Percentiles rank a stretch among this genome's conserved stretches.
Conservation (phyloP, 805 yeast species). For the Barnettozyma vustinii region DNA sequence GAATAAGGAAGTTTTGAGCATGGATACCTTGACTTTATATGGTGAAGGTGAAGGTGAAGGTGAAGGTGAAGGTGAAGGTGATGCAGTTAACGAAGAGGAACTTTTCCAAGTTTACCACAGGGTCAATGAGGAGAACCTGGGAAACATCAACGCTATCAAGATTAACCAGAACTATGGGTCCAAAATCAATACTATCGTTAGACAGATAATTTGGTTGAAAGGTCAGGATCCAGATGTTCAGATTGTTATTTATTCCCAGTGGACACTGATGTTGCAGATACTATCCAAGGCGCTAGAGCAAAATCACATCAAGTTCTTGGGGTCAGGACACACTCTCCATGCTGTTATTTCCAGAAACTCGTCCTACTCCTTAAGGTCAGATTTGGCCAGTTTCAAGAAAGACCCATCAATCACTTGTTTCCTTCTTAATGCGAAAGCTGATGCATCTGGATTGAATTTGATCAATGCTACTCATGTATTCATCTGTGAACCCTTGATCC, state of each 20-base stretch:
- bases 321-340: slow-evolving; percentile 34
- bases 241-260: slow-evolving; percentile 85
- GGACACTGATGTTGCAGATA: slow-evolving; percentile 67
- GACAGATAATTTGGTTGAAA: slow-evolving; percentile 62
- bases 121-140: slow-evolving; percentile 35
- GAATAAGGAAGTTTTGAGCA: slow-evolving; percentile 34
- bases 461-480: slow-evolving; percentile 91
- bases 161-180: slow-evolving; percentile 64
- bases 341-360: background rate
- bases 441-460: slow-evolving; percentile 86
- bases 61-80: slow-evolving; percentile 13
- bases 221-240: slow-evolving; percentile 48
- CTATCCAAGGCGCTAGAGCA: slow-evolving; percentile 59
- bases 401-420: slow-evolving; percentile 71
- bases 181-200: slow-evolving; percentile 77
- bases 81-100: slow-evolving; percentile 5
- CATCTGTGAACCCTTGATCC: slow-evolving; percentile 87
- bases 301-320: slow-evolving; percentile 52
- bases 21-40: slow-evolving; percentile 42
- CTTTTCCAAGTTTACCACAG: slow-evolving; percentile 26
- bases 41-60: slow-evolving; percentile 17
- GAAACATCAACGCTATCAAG: slow-evolving; percentile 39
- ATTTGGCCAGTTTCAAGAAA: slow-evolving; percentile 56
- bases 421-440: slow-evolving; percentile 75
- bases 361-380: slow-evolving; percentile 14